phyloP scores from a whole-genome alignment of 345 rosid genomes.

The Eucalyptus caleyi region DNA sequence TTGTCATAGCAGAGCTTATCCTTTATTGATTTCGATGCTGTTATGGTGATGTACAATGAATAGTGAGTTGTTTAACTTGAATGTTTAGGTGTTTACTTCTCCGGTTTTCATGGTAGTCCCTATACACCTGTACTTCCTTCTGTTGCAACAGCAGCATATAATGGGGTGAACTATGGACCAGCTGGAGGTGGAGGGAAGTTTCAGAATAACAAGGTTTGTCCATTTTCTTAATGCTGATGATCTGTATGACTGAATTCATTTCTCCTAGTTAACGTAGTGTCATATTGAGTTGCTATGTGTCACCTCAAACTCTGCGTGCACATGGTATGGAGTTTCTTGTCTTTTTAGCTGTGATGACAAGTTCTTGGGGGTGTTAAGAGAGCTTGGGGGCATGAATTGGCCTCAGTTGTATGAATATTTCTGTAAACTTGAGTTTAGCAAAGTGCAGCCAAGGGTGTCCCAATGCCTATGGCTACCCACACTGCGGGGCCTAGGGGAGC shows the following conservation, averaged over 20 bases:
- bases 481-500: background rate
- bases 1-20: background rate
- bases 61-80: conserved; percentile 39
- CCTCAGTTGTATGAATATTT: background rate
- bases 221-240: background rate
- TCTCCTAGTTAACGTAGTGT: background rate
- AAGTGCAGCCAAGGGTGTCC: background rate
- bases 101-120: conserved; percentile 68
- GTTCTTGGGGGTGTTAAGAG: background rate
- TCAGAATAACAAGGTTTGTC: conserved; percentile 75
- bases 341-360: background rate
- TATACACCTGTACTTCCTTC: conserved; percentile 54
- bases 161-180: conserved; percentile 54
- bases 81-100: conserved; percentile 52
- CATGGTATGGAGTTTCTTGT: background rate
- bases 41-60: conserved; percentile 1
- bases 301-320: background rate
- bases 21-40: background rate
- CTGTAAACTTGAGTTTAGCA: background rate
- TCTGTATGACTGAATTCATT: background rate
- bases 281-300: background rate
- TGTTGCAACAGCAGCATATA: conserved; percentile 71
- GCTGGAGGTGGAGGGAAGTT: conserved; percentile 66
- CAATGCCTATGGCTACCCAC: background rate
- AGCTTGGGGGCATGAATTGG: background rate